Base-by-base conservation (phyloP, 345 rosid species). In the Streptanthus diversifolius region DNA sequence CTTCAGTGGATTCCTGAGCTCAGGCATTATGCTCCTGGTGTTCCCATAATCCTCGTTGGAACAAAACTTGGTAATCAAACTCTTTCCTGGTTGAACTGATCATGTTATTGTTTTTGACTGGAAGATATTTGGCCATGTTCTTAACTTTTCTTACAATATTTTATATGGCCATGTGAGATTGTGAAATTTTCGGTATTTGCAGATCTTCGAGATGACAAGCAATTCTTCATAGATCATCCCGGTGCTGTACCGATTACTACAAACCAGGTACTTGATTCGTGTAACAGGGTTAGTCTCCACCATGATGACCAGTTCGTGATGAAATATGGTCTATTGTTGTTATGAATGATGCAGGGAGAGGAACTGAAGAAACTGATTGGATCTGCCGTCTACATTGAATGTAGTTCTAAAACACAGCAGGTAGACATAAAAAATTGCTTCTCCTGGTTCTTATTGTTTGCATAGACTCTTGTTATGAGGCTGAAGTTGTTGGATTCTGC, bases 381-480 rank as follows among this genome's bases (percentile, higher is more conserved):
- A 55, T 83, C 97, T 56, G 92, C 98, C 37, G 85, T 87, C 47
- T 93, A 93, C 79, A 79, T 93, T 45, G 98, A 93, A 69, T 91
- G 98, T 75, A 93, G 97, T 81, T 86, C 96, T 17, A 93, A 93
- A 78, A 84, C 98, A 21, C 98, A 89, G 76, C 90, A 90, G 93
- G 98, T 90, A 71, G 60, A 21, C 55, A 53, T 33, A 25, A 61
- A 39, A 35, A 21, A 51, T 30, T 2, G 10, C 40, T 18, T 57
- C 2, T 53, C 24, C 41, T 22, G 12, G 32, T 37, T 64, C 39
- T 33, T 45, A 44, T 32, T 40, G 32, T 58, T 66, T 49, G 58
- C 36, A 10, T 57, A n/a, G 45, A 21, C 9, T 76, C 49, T 64
- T 12, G 32, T 49, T 37, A 63, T 8, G 29, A 51, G 29, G 12